These are phyloP conservation scores for Exidia glandulosa DNA, from an alignment of 768 basidiomycete species.

Conservation along the genomic window DNA sequence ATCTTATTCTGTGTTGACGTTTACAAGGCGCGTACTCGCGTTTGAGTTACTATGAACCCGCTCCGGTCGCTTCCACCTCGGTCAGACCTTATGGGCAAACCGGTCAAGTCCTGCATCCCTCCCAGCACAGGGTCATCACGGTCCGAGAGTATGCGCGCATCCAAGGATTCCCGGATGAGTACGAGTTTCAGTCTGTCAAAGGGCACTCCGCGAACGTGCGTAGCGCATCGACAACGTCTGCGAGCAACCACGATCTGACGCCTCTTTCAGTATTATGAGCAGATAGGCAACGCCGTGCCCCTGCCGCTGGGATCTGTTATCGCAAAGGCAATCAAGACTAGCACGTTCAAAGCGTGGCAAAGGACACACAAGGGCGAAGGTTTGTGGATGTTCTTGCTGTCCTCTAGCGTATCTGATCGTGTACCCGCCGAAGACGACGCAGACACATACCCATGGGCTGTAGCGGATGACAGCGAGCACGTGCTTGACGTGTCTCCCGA, in stretches of 20 bases:
- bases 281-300: slow-evolving; percentile 76
- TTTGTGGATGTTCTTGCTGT: not conserved
- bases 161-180: slow-evolving; percentile 69
- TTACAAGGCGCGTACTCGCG: slow-evolving; percentile 16
- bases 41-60: slow-evolving; percentile 38
- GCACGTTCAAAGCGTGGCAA: slow-evolving; percentile 34
- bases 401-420: no score
- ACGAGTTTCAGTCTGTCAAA: slow-evolving; percentile 45
- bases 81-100: slow-evolving; percentile 42
- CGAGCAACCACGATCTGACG: not conserved
- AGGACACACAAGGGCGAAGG: not conserved
- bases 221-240: not conserved
- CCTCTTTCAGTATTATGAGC: slow-evolving; percentile 48
- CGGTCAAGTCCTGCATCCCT: slow-evolving; percentile 33
- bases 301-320: slow-evolving; percentile 57
- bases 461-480: no score
- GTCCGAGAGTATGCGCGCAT: slow-evolving; percentile 61
- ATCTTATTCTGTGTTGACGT: not conserved
- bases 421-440: no score
- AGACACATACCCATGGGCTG: no score
- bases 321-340: slow-evolving; percentile 35
- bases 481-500: no score
- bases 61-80: slow-evolving; percentile 54
- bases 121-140: slow-evolving; percentile 61
- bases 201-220: slow-evolving; percentile 19